Base-by-base conservation (phyloP, 148 eudicot genomes). In the Vaccinium vitisidaea region DNA sequence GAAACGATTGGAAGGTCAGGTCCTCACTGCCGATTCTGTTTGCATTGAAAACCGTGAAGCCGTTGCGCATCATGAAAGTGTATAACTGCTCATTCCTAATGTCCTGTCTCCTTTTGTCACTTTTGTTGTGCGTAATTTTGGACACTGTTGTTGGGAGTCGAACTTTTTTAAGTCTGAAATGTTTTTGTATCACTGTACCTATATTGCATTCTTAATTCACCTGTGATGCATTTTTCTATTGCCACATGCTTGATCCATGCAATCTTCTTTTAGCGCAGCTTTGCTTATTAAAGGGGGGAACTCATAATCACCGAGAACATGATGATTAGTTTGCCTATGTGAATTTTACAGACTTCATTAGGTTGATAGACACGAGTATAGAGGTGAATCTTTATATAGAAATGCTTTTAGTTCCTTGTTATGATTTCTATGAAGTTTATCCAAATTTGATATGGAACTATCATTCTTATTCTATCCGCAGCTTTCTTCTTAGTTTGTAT, bases 1-100 rank as follows among this genome's bases (percentile, higher is more conserved):
- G 91, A 96, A 94, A 90, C 98, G 90, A 87, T 84, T 96, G 88
- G 98, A 96, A 89, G 83, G 79, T 85, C 93, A 93, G 50, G 95
- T 93, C 84, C 87, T 86, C 77, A 88, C 92, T 12, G 89, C 92
- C 75, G 98, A 96, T 15, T 85, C 91, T 43, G 87, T 96, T 87
- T 91, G 87, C 15, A 92, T 80, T 83, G 98, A 93, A 82, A 91
- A 86, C 73, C 98, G 93, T 90, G 94, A 87, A 84, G 94, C 89
- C 70, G 55, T 83, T 86, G 95, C 92, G 80, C 91, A 80, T 84
- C 96, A 92, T 88, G 95, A 94, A 88, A 90, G 77, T 87, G 98
- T 96, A 94, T 83, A 91, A 83, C 21, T 71, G 52, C 53, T 85
- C 54, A 27, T 30, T 30, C 30, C 30, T 30, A 1, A 30, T 30